A percentile compares a stretch with the other conserved stretches of the same genome.
phyloP scores from a whole-genome alignment of 805 yeast species.

The Sugiyamaella boreocaroliniensis region DNA sequence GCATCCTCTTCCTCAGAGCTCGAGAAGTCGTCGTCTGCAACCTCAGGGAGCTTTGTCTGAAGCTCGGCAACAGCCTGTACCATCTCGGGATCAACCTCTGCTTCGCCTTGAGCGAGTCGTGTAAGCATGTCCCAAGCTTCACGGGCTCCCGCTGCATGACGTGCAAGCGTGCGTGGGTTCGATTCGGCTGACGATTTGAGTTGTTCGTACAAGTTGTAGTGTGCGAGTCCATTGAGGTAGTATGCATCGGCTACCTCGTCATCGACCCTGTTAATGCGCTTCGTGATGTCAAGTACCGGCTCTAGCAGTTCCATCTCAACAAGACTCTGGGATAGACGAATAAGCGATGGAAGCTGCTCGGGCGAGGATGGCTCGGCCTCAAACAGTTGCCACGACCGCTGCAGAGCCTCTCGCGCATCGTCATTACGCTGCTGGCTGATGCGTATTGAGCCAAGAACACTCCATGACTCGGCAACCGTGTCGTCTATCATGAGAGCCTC shows the following conservation, averaged over 20 bases:
- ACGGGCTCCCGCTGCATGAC: constrained; percentile 35
- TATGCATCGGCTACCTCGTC: constrained; percentile 77
- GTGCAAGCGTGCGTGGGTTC: constrained; percentile 32
- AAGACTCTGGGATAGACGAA: constrained; percentile 65
- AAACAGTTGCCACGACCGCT: constrained; percentile 66
- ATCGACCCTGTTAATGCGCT: constrained; percentile 65
- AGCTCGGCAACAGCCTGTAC: constrained; percentile 45
- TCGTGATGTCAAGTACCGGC: constrained; percentile 56
- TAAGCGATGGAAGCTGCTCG: constrained; percentile 63
- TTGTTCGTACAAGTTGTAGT: constrained; percentile 27
- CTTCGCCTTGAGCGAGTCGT: constrained; percentile 35
- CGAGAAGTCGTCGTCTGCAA: constrained; percentile 31
- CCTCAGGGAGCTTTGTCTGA: constrained; percentile 51
- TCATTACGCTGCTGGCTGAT: constrained; percentile 73
- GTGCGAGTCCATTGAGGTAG: constrained; percentile 77
- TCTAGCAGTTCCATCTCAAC: constrained; percentile 73
- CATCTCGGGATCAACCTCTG: constrained; percentile 54
- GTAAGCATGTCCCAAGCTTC: constrained; percentile 37
- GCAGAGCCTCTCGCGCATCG: constrained; percentile 67
- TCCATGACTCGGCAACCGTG: constrained; percentile 71
- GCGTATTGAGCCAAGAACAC: constrained; percentile 75
- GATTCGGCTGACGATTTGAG: constrained; percentile 16
- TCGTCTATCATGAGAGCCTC: constrained; percentile 50
- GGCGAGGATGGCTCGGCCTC: constrained; percentile 22
- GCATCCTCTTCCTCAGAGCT: constrained; percentile 31